Base-by-base conservation (phyloP, 768 basidiomycete genomes). In the Hebeloma cylindrosporum region DNA sequence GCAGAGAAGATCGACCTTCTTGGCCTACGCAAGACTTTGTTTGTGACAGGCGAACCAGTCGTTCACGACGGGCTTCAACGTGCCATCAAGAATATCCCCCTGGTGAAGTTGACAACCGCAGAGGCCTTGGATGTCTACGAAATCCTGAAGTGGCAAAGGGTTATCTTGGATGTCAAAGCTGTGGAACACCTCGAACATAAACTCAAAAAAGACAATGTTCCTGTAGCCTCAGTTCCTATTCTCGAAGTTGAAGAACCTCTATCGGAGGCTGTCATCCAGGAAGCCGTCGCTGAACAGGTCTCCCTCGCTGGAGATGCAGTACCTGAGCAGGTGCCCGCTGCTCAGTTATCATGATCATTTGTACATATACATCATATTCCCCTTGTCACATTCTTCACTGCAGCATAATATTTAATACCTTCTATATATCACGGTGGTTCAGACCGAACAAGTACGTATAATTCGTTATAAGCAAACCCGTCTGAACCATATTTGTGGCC, bases 161-260 rank as follows among this genome's bases (percentile, higher is more conserved):
- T 93, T 22, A 73, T 96, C 26, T 58, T 97, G 60, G 94, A 97
- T 59, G 59, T 86, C 48, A 77, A 80, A 42, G 91, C 92, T 2
- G 82, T 93, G n/a, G 83, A 92, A 27, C 78, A 74, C 54, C 76
- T 93, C 33, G 88, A 90, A 64, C 71, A 72, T 53, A 77, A 71
- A 32, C 69, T 90, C 21, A 71, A 74, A 50, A 82, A 82, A 55
- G 57, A 27, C 13, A 59, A 67, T 45, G 61, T 69, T 22, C 67
- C 67, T 37, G 48, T 64, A 14, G 54, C 58, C 34, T 51, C 60
- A 13, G 29, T 63, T 17, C 47, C 56, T 17, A 44, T 59, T 35
- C 17, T 45, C 3, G 21, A 53, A 14, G 30, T 34, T n/a, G 40
- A 41, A 28, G 31, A 44, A 13, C 17, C 43, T 9, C 22, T n/a